Evolutionary conservation across 805 yeast species (phyloP), one percentile per base, ranked within the genome.

Genomic region (Zygosaccharomyces kombuchaensis): DNA sequence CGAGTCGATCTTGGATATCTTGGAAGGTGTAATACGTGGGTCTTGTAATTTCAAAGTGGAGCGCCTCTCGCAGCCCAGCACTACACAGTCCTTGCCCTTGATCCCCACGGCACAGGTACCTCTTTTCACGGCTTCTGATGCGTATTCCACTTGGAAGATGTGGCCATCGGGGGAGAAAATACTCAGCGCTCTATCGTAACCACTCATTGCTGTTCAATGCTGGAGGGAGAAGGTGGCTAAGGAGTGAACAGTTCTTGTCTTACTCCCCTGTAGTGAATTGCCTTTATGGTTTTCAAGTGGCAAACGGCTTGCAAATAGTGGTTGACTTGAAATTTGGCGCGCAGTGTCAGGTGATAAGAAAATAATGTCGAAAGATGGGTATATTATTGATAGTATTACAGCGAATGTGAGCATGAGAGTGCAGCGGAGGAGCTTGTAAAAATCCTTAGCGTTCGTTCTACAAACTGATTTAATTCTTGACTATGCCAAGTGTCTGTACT

Each of bases 131-230:
- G 99, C 99, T 66, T 93, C 99, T 32, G 85, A 76, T 21, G 99
- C 99, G 61, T 93, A 93, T 68, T 93, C 98, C 34, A 93, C 99
- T 76, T 93, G 99, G 75, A 91, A 91, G 65, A 91, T 96, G 67
- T 91, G 97, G 50, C 99, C 99, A 72, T 91, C 99, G 55, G 99
- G 99, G 84, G 96, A 88, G 73, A 91, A 91, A 68, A 91, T 95
- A 52, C 97, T 90, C 60, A 91, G 78, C 46, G 99, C 99, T 78
- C 98, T 82, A 70, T 91, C 99, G 96, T 91, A 91, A 52, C 99
- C 98, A 77, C 96, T 87, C 99, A 91, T 91, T 8, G 10, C 23
- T 9, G 13, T 12, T 6, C 8, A n/a, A 10, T 12, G 14, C 32
- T 29, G n/a, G 4, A 14, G 14, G 14, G n/a, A n/a, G 14, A 6